Base-by-base conservation (phyloP, 1,284 basidiomycete species). In the Veloboletus limbatus region DNA sequence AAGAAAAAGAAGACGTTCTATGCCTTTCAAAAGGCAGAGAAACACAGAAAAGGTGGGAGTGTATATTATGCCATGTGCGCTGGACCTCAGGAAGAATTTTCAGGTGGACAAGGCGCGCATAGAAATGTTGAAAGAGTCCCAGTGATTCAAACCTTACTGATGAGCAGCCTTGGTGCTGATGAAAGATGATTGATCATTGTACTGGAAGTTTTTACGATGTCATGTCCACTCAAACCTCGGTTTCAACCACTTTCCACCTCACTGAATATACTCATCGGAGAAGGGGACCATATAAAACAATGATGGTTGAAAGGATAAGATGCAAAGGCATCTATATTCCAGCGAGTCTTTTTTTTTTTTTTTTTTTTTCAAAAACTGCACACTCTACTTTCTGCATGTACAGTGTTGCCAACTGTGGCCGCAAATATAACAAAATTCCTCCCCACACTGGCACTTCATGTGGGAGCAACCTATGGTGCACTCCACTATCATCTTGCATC, bases 81-180 rank as follows among this genome's bases (percentile, higher is more conserved):
- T 20, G 61, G 79, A 91, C 51, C 71, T 95, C 47, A 88, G 89
- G 61, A 77, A 74, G 55, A 85, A 81, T 56, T 95, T 91, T 77
- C 88, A 92, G 58, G 80, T 81, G 55, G 92, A 94, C 76, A 90
- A 89, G 71, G 81, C 78, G n/a, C 90, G 88, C 59, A 80, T 94
- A 45, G 88, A 88, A 59, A 85, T 87, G 59, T 70, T 93, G 58
- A 92, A 88, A 68, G 77, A 81, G 42, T 82, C 84, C 26, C 77
- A 84, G 55, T 76, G 81, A 44, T 94, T 91, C 79, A 92, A 81
- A 64, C 91, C 91, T 11, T 95, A 95, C 66, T 94, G 67, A 69
- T 24, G 13, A 21, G 24, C 3, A 1, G 20, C n/a, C 2, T 21
- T 14, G 38, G 44, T 47, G 11, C n/a, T 33, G 21, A 8, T 5